Conservation (phyloP, 164 flowering plant species). For the Annona squamosa region DNA sequence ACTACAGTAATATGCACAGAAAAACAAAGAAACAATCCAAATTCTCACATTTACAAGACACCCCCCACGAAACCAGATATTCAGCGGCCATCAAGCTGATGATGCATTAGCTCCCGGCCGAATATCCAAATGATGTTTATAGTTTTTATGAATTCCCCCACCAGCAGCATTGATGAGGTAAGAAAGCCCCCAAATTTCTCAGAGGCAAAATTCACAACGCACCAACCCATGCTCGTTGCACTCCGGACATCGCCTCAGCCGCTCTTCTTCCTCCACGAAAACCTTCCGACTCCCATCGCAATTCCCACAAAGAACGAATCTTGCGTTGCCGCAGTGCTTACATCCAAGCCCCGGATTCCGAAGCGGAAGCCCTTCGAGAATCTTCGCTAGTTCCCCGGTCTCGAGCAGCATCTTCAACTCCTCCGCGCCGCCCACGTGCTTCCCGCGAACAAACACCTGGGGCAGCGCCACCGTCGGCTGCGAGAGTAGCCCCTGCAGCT, state of each 20-base stretch:
- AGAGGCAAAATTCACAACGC: constrained; percentile 67
- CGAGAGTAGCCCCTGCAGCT: constrained; percentile 43
- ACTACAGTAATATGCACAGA: neutral
- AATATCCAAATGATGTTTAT: neutral
- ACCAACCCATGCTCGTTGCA: constrained; percentile 95
- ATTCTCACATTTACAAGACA: neutral
- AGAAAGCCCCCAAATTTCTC: constrained; percentile 16
- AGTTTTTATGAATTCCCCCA: neutral
- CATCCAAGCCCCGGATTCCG: constrained; percentile 43
- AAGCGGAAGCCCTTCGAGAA: constrained; percentile 54
- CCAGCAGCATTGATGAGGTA: neutral
- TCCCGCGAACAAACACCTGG: constrained; percentile 69
- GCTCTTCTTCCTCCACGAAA: constrained; percentile 55
- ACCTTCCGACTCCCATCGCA: constrained; percentile 83
- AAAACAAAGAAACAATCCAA: neutral
- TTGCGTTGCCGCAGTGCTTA: constrained; percentile 71
- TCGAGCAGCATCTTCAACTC: constrained; percentile 67
- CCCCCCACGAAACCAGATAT: neutral
- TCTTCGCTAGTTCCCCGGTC: constrained; percentile 62
- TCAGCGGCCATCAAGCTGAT: neutral
- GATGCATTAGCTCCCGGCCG: neutral
- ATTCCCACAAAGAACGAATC: constrained; percentile 70
- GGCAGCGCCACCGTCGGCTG: constrained; percentile 53
- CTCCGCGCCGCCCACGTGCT: constrained; percentile 72
- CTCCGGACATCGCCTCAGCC: constrained; percentile 42